Evolutionary conservation across 208 protist species (phyloP).

Genomic region (Wallacemonas rigidus): DNA sequence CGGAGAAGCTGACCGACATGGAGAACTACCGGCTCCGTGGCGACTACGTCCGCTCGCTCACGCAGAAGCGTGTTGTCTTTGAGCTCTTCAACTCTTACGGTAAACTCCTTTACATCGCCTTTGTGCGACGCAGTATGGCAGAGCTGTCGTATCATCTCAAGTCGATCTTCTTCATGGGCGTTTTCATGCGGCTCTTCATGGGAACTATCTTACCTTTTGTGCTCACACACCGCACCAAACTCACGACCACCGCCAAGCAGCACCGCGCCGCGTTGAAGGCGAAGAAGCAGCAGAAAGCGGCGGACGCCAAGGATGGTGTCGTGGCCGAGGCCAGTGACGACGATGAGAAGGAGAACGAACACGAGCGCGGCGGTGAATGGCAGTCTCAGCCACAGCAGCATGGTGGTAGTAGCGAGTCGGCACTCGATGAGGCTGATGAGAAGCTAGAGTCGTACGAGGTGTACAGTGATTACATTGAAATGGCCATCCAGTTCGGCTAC

Average conservation of each 20-base stretch:
- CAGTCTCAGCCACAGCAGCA: constrained; percentile 8
- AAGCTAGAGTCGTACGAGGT: constrained; percentile 53
- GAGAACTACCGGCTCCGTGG: constrained; percentile 66
- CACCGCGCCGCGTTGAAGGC: constrained; percentile 2
- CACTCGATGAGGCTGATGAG: constrained; percentile 50
- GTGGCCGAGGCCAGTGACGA: neutral
- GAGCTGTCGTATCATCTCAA: constrained; percentile 45
- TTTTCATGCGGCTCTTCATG: constrained; percentile 44
- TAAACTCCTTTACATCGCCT: constrained; percentile 64
- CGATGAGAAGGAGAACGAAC: constrained; percentile 3
- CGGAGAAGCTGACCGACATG: constrained; percentile 47
- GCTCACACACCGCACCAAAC: constrained; percentile 33
- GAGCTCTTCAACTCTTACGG: constrained; percentile 73
- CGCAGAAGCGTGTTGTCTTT: constrained; percentile 66
- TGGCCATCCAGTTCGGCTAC: constrained; percentile 80
- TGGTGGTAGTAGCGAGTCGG: constrained; percentile 32
- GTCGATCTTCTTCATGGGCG: constrained; percentile 47
- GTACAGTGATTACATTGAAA: constrained; percentile 78
- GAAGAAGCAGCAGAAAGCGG: constrained; percentile 10
- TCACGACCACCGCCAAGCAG: constrained; percentile 13
- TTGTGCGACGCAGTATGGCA: constrained; percentile 48
- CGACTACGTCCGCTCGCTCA: constrained; percentile 63
- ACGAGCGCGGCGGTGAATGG: neutral
- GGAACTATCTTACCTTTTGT: constrained; percentile 67
- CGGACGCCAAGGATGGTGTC: neutral